Evolutionary conservation across 805 yeast genomes (phyloP).

Genomic region (Myxozyma melibiosi): DNA sequence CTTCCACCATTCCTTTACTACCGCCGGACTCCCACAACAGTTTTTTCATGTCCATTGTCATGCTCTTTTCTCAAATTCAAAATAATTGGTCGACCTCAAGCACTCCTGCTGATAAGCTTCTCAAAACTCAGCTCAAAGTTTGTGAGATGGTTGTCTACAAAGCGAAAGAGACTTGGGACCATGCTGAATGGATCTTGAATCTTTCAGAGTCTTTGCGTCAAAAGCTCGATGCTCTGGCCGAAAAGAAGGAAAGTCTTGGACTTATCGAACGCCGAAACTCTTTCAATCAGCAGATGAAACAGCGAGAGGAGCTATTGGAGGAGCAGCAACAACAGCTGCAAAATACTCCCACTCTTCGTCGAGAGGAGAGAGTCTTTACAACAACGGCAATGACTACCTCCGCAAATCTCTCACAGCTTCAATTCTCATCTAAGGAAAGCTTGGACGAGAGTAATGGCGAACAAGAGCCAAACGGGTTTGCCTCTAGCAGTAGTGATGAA

Average conservation of each 20-base stretch:
- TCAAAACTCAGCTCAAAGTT: constrained; percentile 14
- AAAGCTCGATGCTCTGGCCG: constrained; percentile 10
- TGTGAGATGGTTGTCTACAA: constrained; percentile 24
- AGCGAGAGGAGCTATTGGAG: not conserved
- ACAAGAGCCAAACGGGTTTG: too few species aligned
- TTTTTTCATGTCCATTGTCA: constrained; percentile 30
- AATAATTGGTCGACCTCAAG: not conserved
- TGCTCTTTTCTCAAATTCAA: constrained; percentile 23
- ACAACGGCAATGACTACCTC: not conserved
- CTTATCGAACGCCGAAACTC: too few species aligned
- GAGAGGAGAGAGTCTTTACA: not conserved
- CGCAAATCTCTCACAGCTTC: not conserved
- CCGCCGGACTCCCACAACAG: constrained; percentile 23
- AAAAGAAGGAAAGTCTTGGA: not conserved
- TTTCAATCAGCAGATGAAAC: too few species aligned
- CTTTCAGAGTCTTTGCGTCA: constrained; percentile 15
- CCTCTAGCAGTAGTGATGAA: not conserved
- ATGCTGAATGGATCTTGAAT: constrained; percentile 30
- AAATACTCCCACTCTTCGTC: not conserved
- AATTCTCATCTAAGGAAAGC: too few species aligned
- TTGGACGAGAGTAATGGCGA: not conserved
- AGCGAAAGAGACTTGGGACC: constrained; percentile 33
- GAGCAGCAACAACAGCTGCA: not conserved
- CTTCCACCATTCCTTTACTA: constrained; percentile 6
- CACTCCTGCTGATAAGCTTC: not conserved